phyloP scores from a whole-genome alignment of 495 filamentous ascomycete genomes.

The Halenospora varia region DNA sequence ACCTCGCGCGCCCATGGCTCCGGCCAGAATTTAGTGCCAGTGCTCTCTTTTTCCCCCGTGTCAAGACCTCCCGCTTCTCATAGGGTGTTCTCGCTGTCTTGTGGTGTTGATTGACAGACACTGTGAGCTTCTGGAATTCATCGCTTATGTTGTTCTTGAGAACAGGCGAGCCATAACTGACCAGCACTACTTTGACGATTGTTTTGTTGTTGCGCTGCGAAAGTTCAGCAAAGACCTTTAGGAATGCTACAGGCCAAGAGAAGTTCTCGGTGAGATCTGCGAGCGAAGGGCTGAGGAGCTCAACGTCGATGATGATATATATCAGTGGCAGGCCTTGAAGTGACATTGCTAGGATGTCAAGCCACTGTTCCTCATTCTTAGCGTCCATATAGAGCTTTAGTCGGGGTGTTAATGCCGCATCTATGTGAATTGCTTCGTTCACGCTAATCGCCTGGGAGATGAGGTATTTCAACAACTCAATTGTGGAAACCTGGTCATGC shows the following conservation, averaged over 20 bases:
- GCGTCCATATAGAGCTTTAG: constrained; percentile 1
- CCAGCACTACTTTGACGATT: constrained; percentile 2
- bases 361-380: constrained; percentile 10
- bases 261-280: neutral
- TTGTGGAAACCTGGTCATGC: no score
- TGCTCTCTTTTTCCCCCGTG: no score
- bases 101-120: no score
- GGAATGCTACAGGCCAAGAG: constrained; percentile 9
- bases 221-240: constrained; percentile 8
- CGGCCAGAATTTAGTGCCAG: no score
- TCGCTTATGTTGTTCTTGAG: neutral
- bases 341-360: constrained; percentile 9
- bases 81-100: no score
- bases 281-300: constrained; percentile 6
- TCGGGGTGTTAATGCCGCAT: neutral
- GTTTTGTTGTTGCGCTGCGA: constrained; percentile 8
- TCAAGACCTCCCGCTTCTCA: no score
- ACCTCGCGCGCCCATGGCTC: no score
- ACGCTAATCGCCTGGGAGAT: neutral
- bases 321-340: constrained; percentile 15
- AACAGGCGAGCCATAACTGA: constrained; percentile 5
- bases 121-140: no score
- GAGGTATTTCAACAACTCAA: neutral
- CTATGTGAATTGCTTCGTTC: neutral
- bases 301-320: constrained; percentile 17